Conservation (phyloP, 2,329 filamentous ascomycete species). For the Talaromyces islandicus region DNA sequence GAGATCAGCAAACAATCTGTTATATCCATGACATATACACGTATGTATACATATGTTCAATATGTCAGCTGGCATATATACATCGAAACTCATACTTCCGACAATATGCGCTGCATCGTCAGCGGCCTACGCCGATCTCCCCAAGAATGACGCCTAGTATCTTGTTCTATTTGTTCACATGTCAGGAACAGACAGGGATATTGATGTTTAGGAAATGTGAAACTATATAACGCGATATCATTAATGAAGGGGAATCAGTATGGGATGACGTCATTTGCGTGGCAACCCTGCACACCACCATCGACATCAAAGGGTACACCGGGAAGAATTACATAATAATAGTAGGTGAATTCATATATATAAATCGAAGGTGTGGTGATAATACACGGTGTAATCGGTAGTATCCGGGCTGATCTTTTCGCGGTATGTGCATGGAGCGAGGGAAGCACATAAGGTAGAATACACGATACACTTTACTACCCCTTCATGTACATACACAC, state of each 20-base stretch:
- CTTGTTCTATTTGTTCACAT: neutral
- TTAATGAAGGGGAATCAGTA: neutral
- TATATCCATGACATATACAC: neutral
- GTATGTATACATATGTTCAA: neutral
- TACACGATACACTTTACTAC: neutral
- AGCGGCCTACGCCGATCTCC: neutral
- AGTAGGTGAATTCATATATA: too few relatives aligned
- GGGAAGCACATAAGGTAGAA: too few relatives aligned
- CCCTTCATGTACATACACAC: too few relatives aligned
- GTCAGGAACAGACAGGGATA: neutral
- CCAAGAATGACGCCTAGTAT: neutral
- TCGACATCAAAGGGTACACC: neutral
- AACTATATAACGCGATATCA: neutral
- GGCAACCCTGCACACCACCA: neutral
- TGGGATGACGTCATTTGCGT: neutral
- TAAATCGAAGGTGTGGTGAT: too few relatives aligned
- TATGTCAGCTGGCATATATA: too few relatives aligned
- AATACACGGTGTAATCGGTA: neutral
- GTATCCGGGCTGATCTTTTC: neutral
- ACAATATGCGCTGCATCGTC: neutral
- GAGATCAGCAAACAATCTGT: too few relatives aligned
- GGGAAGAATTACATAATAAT: neutral
- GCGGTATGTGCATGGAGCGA: too few relatives aligned
- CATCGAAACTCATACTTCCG: neutral
- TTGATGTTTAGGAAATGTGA: neutral